A percentile compares a stretch with the other conserved stretches of the same genome.
Evolutionary conservation across 2,329 filamentous ascomycete genomes (phyloP).

Genomic region (Paraconiothyrium brasiliense): DNA sequence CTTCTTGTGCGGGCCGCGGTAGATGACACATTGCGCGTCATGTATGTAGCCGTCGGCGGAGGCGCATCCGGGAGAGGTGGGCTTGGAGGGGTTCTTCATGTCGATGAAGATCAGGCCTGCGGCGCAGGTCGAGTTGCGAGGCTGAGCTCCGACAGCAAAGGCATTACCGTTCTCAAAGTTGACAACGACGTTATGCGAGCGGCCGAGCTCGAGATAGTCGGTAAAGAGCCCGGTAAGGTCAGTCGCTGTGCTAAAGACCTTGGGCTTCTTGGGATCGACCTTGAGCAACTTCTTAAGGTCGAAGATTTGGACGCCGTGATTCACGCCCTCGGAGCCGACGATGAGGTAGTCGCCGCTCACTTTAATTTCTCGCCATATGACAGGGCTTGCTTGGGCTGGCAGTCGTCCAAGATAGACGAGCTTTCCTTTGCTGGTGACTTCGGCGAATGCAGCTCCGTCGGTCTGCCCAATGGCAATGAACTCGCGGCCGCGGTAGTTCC

Average conservation of each 20-base stretch:
- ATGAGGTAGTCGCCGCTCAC: conserved; percentile 52
- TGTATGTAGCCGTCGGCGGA: conserved; percentile 68
- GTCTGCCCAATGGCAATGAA: conserved; percentile 65
- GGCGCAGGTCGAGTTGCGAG: conserved; percentile 53
- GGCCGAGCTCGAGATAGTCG: conserved; percentile 30
- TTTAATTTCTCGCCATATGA: conserved; percentile 64
- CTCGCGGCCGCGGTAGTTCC: conserved; percentile 62
- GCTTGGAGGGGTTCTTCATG: conserved; percentile 59
- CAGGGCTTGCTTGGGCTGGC: conserved; percentile 55
- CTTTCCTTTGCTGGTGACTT: conserved; percentile 60
- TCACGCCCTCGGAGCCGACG: conserved; percentile 50
- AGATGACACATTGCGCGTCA: conserved; percentile 68
- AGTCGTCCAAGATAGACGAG: conserved; percentile 64
- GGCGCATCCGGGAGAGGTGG: conserved; percentile 62
- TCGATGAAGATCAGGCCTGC: conserved; percentile 68
- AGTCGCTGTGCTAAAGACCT: conserved; percentile 38
- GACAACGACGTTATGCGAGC: conserved; percentile 48
- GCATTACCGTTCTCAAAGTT: conserved; percentile 48
- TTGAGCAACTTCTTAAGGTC: conserved; percentile 60
- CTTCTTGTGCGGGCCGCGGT: conserved; percentile 61
- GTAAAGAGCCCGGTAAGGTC: conserved; percentile 43
- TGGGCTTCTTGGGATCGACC: conserved; percentile 43
- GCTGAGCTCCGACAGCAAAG: conserved; percentile 45
- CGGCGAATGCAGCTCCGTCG: conserved; percentile 65
- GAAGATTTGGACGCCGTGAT: conserved; percentile 69